Base-by-base conservation (phyloP, 805 yeast species). In the Sugiyamaella boreocaroliniensis region DNA sequence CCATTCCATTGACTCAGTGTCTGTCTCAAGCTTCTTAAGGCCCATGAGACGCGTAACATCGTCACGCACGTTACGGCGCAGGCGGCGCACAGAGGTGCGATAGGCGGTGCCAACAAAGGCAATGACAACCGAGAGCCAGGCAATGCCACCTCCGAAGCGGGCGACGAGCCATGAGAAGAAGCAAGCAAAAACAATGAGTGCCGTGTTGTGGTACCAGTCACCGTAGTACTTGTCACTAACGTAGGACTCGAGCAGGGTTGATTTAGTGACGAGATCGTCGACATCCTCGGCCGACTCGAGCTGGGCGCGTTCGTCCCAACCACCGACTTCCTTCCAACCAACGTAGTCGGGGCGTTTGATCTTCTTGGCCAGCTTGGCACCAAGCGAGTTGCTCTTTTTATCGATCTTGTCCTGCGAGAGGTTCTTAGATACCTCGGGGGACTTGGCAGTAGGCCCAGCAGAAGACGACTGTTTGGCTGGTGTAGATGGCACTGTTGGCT, bases 1-100 rank as follows among this genome's bases (percentile, higher is more conserved):
- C 99, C 99, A 93, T 64, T 93, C 97, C 86, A 93, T 80, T 6
- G 96, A 78, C 71, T 93, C 99, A 59, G 83, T 84, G 66, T 92
- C 97, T 63, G 82, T 79, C 69, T 93, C 98, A 58, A 90, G 83
- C 46, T 79, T 79, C 64, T 80, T 81, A 46, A 89, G 81, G 15
- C 93, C 83, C 64, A 86, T 81, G 64, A 92, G 96, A 60, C 96
- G 81, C 64, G 89, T 90, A 29, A 93, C 85, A 53, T 80, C 82
- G 57, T 89, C 89, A 63, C 97, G 79, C 57, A 89, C 76, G 2
- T 71, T 64, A 8, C 83, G 76, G 64, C 97, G 80, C 70, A 90
- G 84, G 61, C 85, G 83, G 63, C 92, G 82, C 47, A 89, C 77
- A 4, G 95, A 84, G 0, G 95, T 78, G 63, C 99, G 81, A 70